These are phyloP conservation scores for Athelia sp. DNA, from an alignment of 1,284 basidiomycete genomes.

Conservation along the genomic window DNA sequence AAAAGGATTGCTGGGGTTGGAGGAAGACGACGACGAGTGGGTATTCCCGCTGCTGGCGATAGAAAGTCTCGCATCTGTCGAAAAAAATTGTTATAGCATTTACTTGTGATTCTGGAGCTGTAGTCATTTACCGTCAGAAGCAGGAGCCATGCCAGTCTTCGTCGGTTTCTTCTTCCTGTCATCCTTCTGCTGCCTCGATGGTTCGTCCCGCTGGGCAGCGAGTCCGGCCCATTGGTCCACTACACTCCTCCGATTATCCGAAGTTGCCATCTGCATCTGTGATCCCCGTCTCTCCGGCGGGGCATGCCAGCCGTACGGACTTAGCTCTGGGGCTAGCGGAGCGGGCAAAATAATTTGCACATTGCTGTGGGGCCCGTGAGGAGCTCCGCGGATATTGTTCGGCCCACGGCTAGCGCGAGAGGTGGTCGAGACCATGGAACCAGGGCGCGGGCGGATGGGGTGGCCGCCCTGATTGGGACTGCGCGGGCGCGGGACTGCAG, in stretches of 20 bases:
- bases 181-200: background rate
- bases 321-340: conserved; percentile 39
- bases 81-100: too few species aligned
- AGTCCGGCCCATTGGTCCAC: conserved; percentile 32
- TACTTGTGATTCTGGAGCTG: too few species aligned
- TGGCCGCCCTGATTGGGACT: background rate
- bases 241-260: conserved; percentile 16
- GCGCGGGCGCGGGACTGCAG: too few species aligned
- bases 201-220: background rate
- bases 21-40: too few species aligned
- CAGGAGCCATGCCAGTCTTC: too few species aligned
- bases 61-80: too few species aligned
- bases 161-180: background rate
- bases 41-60: too few species aligned
- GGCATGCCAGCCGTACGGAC: conserved; percentile 13
- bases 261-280: conserved; percentile 3
- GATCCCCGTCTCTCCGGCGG: conserved; percentile 4
- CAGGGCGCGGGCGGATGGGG: conserved; percentile 23
- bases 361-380: conserved; percentile 48
- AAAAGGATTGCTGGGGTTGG: too few species aligned
- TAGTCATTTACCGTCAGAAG: too few species aligned
- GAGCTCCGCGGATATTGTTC: conserved; percentile 35
- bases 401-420: conserved; percentile 28
- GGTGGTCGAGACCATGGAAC: conserved; percentile 40
- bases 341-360: conserved; percentile 57